Evolutionary conservation across 2,329 filamentous ascomycete species (phyloP).

Genomic region (Amylocarpus encephaloides): DNA sequence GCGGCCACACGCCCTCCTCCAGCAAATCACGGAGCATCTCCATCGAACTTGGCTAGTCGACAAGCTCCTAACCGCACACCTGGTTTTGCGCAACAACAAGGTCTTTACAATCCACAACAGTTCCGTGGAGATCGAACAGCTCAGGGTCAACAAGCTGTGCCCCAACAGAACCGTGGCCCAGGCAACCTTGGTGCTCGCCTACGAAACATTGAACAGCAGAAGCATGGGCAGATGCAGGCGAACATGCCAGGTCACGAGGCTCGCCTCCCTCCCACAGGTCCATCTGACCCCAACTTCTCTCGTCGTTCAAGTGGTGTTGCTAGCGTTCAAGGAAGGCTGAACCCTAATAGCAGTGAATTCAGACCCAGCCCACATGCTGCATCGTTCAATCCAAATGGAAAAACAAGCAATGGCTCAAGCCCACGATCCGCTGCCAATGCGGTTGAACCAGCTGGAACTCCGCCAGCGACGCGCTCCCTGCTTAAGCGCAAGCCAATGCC

Average conservation of each 20-base stretch:
- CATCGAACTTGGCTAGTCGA: constrained; percentile 23
- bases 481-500: constrained; percentile 67
- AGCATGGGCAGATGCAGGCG: constrained; percentile 16
- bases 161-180: constrained; percentile 20
- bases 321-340: constrained; percentile 51
- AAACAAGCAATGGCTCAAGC: constrained; percentile 61
- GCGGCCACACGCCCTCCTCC: constrained; percentile 33
- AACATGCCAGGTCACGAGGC: constrained; percentile 44
- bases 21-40: constrained; percentile 40
- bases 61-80: constrained; percentile 30
- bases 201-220: constrained; percentile 25
- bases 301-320: constrained; percentile 47
- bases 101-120: constrained; percentile 35
- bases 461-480: constrained; percentile 41
- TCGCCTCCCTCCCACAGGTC: constrained; percentile 68
- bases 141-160: constrained; percentile 22
- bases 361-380: constrained; percentile 75
- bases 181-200: constrained; percentile 24
- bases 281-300: constrained; percentile 52
- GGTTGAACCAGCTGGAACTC: constrained; percentile 27
- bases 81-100: constrained; percentile 41
- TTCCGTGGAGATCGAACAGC: constrained; percentile 27
- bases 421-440: constrained; percentile 49
- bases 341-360: constrained; percentile 70
- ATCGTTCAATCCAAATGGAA: constrained; percentile 67